Evolutionary conservation across 306 rosid genomes (phyloP), one percentile per base, ranked within the genome.

Genomic region (Dalbergia cochinchinensis): DNA sequence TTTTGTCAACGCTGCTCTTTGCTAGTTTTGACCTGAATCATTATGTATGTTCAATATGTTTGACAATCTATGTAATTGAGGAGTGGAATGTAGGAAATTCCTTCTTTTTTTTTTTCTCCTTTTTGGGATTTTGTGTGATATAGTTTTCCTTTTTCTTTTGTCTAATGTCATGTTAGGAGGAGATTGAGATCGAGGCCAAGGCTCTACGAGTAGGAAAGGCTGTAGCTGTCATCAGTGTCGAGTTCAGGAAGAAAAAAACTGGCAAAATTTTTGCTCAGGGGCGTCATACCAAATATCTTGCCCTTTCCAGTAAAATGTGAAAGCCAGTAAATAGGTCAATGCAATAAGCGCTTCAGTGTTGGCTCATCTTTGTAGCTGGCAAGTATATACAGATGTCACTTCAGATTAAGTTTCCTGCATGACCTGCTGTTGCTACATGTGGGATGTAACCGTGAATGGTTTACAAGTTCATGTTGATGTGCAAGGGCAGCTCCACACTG

Each of bases 231-330:
- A 80, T 82, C 8, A 93, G 89, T 13, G 94, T 93, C 12, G 93
- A 91, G 87, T 81, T 93, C 41, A 88, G 89, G 85, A 93, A 88
- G 83, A 93, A 91, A 74, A 68, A 76, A 60, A 90, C 90, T 0
- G 92, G 97, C 51, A 93, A 91, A 80, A 65, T 93, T 71, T 77
- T 93, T 54, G 98, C 94, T 3, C 97, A 90, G 79, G 97, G 97
- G 3, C 94, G 94, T 57, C 98, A 90, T 81, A 91, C 97, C 66
- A 91, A 90, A 84, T 93, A 84, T 78, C 89, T 91, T 44, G 81
- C 91, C 5, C 0, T 73, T 45, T 0, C 85, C 11, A 91, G 98
- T 79, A 93, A 87, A 84, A 20, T 93, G 76, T 91, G 89, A 86
- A 78, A 20, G 45, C 3, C 54, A 39, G 11, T 69, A 18, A 80